Evolutionary conservation across 2,329 filamentous ascomycete genomes (phyloP), one percentile per base, ranked within the genome.

Genomic region (Phyllachora maydis): DNA sequence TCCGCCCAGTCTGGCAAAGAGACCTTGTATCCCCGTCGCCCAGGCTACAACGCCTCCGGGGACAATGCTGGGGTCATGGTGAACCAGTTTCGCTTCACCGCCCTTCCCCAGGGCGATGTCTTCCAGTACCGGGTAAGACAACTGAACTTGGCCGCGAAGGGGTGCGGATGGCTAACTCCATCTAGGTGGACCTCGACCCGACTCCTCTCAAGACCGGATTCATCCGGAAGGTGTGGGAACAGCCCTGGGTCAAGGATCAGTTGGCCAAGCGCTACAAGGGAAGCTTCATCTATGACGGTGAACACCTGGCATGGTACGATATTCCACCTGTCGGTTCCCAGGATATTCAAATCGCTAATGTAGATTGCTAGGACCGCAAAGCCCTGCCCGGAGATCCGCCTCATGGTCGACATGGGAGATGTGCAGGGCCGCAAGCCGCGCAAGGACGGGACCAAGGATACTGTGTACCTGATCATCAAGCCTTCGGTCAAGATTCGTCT

Each of bases 51-150:
- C 30, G 59, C 46, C 0, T 50, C 54, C 6, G 72, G 70, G 2
- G 63, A 59, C 30, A 40, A 52, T 0, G 56, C 69, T 11, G 38
- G 46, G 1, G 35, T 79, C 2, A 45, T 56, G 1, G 49, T 91
- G 18, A 95, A 95, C 41, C 69, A 79, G 8, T 91, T 72, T 46
- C 59, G 68, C 0, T 70, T 93, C 26, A 47, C 43, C 0, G 47
- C 52, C 7, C 65, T 70, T 18, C 68, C 68, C 0, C 55, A 45
- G 3, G 59, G 54, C 8, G 61, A 65, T 0, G 64, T 93, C 12
- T 70, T 70, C 31, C 83, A 93, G 40, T 95, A 85, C 35, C 81
- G 92, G 50, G 77, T 83, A 50, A 59, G 74, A 60, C 18, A 16
- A 23, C 18, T 20, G 6, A 24, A 11, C 4, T 8, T 2, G 3